Evolutionary conservation across 257 asterid genomes (phyloP), one percentile per base, ranked within the genome.

Genomic region (Dorcoceras hygrometricum): DNA sequence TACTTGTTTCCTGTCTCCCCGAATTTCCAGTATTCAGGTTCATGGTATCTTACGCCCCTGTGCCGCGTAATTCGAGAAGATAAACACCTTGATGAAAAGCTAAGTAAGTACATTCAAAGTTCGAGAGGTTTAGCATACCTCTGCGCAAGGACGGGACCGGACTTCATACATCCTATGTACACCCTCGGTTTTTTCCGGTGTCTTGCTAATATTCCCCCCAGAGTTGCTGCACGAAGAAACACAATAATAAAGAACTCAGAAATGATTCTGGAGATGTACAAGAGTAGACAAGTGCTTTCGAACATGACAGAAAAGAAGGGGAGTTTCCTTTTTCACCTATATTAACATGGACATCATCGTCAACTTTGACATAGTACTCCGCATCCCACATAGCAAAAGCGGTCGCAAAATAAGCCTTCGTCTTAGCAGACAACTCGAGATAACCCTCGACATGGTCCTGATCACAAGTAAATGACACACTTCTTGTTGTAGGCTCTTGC

Each of bases 41-140:
- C 98, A 50, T 91, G 94, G 80, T 91, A 91, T 76, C 96, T 75
- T 39, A 91, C 96, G 69, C 98, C 98, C 77, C 96, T 91, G 89
- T 63, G 59, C 31, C 56, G 73, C 54, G 9, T 24, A 63, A 68
- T 51, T 26, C 28, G 20, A 53, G 23, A 61, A 55, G 57, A 61
- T 65, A 32, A 7, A 64, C 26, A 26, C 25, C 23, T 29, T 20
- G 18, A 57, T 64, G 62, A 5, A 23, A 63, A 32, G 32, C 59
- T 19, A 59, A 39, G 29, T 19, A 59, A 39, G 29, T 23, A 26
- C 10, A 22, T 8, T 25, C 1, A 16, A 68, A 32, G 25, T 3
- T 32, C 39, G 25, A 48, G 57, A 63, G 26, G 67, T 16, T 27
- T 25, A 31, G 19, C 73, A 6, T 77, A 91, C 98, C 89, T 89